Conservation (phyloP, 2,329 filamentous ascomycete genomes). For the Aspergillus neotritici region DNA sequence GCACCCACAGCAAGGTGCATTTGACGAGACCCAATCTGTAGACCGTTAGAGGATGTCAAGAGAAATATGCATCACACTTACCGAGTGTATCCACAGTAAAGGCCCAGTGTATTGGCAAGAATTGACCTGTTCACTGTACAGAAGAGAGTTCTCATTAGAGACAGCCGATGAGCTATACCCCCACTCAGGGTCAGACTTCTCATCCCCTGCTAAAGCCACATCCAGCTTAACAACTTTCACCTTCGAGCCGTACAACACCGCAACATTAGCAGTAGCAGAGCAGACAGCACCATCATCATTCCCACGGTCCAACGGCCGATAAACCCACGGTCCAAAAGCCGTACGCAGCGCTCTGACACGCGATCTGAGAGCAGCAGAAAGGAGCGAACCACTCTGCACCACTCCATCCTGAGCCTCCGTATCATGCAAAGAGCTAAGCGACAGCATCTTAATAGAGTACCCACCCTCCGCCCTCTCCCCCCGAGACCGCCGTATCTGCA, state of each 20-base stretch:
- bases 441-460: constrained; percentile 24
- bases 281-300: neutral
- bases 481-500: constrained; percentile 21
- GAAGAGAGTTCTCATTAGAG: constrained; percentile 10
- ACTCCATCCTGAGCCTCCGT: constrained; percentile 9
- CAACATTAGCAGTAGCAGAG: constrained; percentile 22
- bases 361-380: constrained; percentile 22
- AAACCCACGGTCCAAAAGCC: constrained; percentile 32
- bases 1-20: constrained; percentile 22
- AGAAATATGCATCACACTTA: constrained; percentile 15
- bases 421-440: constrained; percentile 16
- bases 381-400: constrained; percentile 24
- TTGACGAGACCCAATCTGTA: constrained; percentile 17
- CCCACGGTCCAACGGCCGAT: neutral
- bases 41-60: constrained; percentile 3
- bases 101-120: constrained; percentile 25
- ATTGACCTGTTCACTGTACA: constrained; percentile 5
- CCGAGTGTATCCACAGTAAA: constrained; percentile 27
- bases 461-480: neutral
- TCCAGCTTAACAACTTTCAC: constrained; percentile 24
- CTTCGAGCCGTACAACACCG: constrained; percentile 23
- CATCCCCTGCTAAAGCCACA: constrained; percentile 9
- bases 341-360: constrained; percentile 23
- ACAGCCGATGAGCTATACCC: constrained; percentile 8
- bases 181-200: neutral